These are phyloP conservation scores for Boechera stricta DNA, from an alignment of 345 rosid genomes.

Conservation along the genomic window DNA sequence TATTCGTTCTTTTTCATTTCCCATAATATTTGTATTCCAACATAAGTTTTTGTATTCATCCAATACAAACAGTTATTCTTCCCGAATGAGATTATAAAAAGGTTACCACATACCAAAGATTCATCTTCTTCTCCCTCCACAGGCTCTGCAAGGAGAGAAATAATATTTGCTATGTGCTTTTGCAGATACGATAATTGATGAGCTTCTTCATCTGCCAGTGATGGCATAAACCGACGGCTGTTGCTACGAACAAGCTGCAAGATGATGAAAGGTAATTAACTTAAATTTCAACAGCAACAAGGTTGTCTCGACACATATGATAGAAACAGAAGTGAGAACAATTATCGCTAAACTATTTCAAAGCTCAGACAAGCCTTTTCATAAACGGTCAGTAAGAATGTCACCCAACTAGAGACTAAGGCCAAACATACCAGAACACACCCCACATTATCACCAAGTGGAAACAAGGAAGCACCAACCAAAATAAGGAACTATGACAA, in stretches of 20 bases:
- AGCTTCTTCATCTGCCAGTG: constrained; percentile 94
- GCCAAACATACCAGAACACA: constrained; percentile 11
- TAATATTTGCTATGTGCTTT: constrained; percentile 85
- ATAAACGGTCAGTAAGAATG: background rate
- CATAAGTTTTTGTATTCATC: background rate
- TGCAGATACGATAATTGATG: constrained; percentile 94
- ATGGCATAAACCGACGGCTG: constrained; percentile 92
- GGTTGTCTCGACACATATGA: constrained; percentile 2
- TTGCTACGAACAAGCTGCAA: constrained; percentile 95
- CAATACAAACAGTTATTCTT: constrained; percentile 1
- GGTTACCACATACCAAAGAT: constrained; percentile 66
- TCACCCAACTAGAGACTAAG: background rate
- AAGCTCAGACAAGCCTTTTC: background rate
- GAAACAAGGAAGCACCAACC: constrained; percentile 22
- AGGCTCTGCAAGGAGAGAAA: constrained; percentile 85
- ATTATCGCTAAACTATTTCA: background rate
- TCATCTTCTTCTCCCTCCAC: constrained; percentile 85
- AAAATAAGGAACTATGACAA: background rate
- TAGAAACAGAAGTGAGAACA: background rate
- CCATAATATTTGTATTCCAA: constrained; percentile 6
- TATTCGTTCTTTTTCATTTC: background rate
- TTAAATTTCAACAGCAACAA: constrained; percentile 18
- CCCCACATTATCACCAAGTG: background rate
- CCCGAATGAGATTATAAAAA: constrained; percentile 23
- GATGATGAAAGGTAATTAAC: constrained; percentile 27